These are phyloP conservation scores for Boletus vinaceobasis DNA, from an alignment of 768 basidiomycete genomes.

Conservation along the genomic window DNA sequence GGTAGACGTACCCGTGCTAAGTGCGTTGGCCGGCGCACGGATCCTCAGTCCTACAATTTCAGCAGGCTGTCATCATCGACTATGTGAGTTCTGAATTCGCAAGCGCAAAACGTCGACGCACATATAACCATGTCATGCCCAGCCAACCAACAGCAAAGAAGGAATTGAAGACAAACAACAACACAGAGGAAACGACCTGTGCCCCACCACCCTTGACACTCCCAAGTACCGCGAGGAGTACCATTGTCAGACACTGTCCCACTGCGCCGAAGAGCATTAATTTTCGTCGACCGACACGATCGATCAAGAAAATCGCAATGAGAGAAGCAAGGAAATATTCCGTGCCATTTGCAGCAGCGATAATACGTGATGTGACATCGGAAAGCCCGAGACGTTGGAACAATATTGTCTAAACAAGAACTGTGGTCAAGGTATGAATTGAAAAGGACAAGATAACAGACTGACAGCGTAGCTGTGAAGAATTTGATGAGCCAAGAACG, in stretches of 20 bases:
- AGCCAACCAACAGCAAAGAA: slow-evolving; percentile 71
- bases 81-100: background rate
- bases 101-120: slow-evolving; percentile 28
- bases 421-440: background rate
- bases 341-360: slow-evolving; percentile 66
- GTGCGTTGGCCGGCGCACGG: slow-evolving; percentile 61
- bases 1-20: slow-evolving; percentile 44
- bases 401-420: slow-evolving; percentile 39
- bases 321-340: slow-evolving; percentile 73
- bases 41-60: slow-evolving; percentile 63
- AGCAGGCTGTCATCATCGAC: slow-evolving; percentile 42
- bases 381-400: slow-evolving; percentile 59
- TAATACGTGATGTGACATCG: slow-evolving; percentile 56
- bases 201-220: slow-evolving; percentile 45
- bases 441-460: background rate
- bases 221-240: slow-evolving; percentile 57
- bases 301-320: slow-evolving; percentile 67
- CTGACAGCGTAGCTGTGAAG: slow-evolving; percentile 31
- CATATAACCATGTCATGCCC: slow-evolving; percentile 70
- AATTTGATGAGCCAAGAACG: slow-evolving; percentile 16
- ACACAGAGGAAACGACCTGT: slow-evolving; percentile 49
- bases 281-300: slow-evolving; percentile 67
- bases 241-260: slow-evolving; percentile 57
- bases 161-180: slow-evolving; percentile 69
- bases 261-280: slow-evolving; percentile 69